These are phyloP conservation scores for Harringtonia lauricola DNA, from an alignment of 2,329 filamentous ascomycete species.

Conservation along the genomic window DNA sequence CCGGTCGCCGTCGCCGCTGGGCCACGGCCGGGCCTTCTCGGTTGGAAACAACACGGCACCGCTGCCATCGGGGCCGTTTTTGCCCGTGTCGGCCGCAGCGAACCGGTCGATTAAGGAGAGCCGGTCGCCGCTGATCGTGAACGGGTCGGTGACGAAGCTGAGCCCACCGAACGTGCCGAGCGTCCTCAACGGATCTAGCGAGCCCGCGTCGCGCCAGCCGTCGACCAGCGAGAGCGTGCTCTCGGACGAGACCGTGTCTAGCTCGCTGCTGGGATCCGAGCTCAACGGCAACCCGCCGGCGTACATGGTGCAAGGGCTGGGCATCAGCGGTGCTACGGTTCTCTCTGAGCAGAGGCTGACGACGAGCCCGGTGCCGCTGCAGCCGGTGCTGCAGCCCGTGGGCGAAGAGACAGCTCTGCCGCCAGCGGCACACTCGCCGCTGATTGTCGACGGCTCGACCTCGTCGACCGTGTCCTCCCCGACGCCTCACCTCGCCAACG, in stretches of 20 bases:
- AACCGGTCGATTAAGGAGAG: slow-evolving; percentile 19
- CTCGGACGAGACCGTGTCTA: slow-evolving; percentile 13
- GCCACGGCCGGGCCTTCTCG: slow-evolving; percentile 35
- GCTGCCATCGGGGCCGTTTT: slow-evolving; percentile 26
- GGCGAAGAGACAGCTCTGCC: slow-evolving; percentile 13
- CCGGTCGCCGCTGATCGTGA: slow-evolving; percentile 26
- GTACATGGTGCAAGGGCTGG: too few species aligned
- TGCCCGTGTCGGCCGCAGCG: slow-evolving; percentile 16
- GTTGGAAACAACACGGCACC: slow-evolving; percentile 28
- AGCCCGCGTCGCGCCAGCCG: slow-evolving; percentile 15
- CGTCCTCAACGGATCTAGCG: neutral
- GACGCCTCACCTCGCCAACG: neutral
- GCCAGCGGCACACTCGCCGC: slow-evolving; percentile 27
- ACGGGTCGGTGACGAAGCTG: slow-evolving; percentile 25
- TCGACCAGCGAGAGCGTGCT: slow-evolving; percentile 16
- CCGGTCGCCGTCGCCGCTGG: slow-evolving; percentile 44
- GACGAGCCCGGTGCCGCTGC: slow-evolving; percentile 1
- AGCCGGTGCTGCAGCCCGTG: slow-evolving; percentile 11
- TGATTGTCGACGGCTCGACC: slow-evolving; percentile 40
- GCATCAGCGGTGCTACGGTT: too few species aligned
- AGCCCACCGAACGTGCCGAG: neutral
- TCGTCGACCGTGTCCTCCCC: slow-evolving; percentile 8
- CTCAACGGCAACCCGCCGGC: slow-evolving; percentile 2
- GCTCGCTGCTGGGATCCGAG: slow-evolving; percentile 5
- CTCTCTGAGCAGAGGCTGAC: neutral